phyloP scores from a whole-genome alignment of 148 eudicot species.

The Dysphania ambrosioides region DNA sequence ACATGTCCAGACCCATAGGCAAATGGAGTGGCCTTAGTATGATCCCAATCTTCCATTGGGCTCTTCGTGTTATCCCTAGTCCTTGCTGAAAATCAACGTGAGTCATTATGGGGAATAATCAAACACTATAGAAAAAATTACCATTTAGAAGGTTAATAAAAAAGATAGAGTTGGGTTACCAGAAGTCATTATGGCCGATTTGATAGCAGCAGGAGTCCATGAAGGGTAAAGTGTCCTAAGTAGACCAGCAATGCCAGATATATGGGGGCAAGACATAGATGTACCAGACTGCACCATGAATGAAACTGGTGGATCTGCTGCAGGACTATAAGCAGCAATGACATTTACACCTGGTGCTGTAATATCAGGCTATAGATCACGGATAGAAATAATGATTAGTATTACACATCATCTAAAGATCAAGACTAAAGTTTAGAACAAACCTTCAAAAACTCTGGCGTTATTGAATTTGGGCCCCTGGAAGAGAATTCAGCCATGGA shows the following conservation, averaged over 20 bases:
- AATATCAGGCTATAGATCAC: constrained; percentile 49
- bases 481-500: constrained; percentile 59
- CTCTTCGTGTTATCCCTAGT: constrained; percentile 39
- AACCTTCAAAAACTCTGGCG: constrained; percentile 55
- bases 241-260: background rate
- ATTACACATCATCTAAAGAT: too few species aligned
- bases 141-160: too few species aligned
- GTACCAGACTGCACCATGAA: constrained; percentile 39
- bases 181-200: constrained; percentile 59
- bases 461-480: constrained; percentile 46
- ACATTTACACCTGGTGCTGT: constrained; percentile 62
- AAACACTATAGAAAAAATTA: too few species aligned
- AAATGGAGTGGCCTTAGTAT: constrained; percentile 33
- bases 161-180: constrained; percentile 27
- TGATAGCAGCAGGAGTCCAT: constrained; percentile 57
- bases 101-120: too few species aligned
- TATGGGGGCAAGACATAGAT: constrained; percentile 45
- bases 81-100: constrained; percentile 32
- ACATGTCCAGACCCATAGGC: constrained; percentile 51
- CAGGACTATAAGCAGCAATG: constrained; percentile 43
- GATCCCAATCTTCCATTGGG: constrained; percentile 28
- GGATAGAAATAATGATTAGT: background rate
- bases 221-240: constrained; percentile 20
- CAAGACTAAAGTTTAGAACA: background rate
- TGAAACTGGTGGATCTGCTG: constrained; percentile 30